Conservation (phyloP, 495 filamentous ascomycete genomes). For the Hypoxylon trugodes region DNA sequence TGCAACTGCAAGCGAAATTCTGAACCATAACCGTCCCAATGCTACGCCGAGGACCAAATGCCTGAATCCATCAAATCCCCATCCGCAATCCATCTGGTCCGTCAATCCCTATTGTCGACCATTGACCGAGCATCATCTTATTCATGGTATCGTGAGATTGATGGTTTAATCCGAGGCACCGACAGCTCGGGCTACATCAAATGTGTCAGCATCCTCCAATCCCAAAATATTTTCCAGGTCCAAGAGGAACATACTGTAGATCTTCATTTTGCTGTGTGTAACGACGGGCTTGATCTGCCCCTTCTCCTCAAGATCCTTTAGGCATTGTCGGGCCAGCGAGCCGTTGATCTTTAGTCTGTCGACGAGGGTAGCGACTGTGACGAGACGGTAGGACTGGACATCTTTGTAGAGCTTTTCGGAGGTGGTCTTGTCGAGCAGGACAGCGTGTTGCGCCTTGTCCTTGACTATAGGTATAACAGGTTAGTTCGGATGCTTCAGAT, state of each 20-base stretch:
- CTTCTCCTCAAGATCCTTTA: constrained; percentile 96
- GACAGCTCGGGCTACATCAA: constrained; percentile 65
- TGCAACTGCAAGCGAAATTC: constrained; percentile 43
- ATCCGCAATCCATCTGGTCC: constrained; percentile 43
- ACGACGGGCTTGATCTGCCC: constrained; percentile 98
- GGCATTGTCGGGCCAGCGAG: constrained; percentile 86
- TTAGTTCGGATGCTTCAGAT: constrained; percentile 30
- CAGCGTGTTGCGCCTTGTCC: constrained; percentile 99
- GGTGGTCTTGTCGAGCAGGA: constrained; percentile 79
- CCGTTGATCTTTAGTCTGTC: constrained; percentile 99
- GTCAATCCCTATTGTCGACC: constrained; percentile 35
- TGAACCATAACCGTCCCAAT: constrained; percentile 47
- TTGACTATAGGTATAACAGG: constrained; percentile 73
- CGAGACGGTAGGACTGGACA: constrained; percentile 99
- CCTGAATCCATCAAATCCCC: constrained; percentile 42
- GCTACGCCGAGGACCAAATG: constrained; percentile 49
- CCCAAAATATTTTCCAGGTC: background rate
- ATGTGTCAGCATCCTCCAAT: constrained; percentile 54
- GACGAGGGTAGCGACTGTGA: constrained; percentile 98
- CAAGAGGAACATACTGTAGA: constrained; percentile 87
- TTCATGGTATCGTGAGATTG: constrained; percentile 48
- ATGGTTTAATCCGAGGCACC: constrained; percentile 63
- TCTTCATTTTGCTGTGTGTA: constrained; percentile 93
- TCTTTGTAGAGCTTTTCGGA: constrained; percentile 96
- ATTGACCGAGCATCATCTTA: constrained; percentile 39